These are phyloP conservation scores for Bolboschoenoplectus hybrid DNA, from an alignment of 202 grass and related monocot genomes.

Conservation along the genomic window DNA sequence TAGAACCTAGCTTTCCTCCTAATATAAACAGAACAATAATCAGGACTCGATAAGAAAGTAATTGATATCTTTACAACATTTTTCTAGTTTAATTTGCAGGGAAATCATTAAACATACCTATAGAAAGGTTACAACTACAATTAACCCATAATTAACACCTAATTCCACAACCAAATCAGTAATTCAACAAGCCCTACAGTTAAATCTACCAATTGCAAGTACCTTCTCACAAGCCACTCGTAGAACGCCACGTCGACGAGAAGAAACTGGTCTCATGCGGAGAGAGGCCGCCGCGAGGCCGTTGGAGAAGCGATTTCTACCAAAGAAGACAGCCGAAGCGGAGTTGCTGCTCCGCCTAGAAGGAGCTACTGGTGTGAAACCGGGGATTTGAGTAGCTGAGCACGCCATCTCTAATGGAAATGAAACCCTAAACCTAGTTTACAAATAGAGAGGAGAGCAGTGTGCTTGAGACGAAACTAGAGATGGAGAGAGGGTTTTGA, in stretches of 20 bases:
- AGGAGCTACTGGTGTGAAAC: slow-evolving; percentile 47
- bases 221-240: slow-evolving; percentile 85
- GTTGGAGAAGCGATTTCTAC: slow-evolving; percentile 11
- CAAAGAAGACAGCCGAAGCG: slow-evolving; percentile 40
- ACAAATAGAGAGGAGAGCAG: background rate
- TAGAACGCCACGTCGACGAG: slow-evolving; percentile 45
- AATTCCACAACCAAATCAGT: slow-evolving; percentile 15
- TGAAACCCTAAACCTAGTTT: slow-evolving; percentile 42
- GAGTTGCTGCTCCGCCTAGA: slow-evolving; percentile 36
- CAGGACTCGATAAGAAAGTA: background rate
- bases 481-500: background rate
- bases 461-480: background rate
- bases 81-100: background rate
- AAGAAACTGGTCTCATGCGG: slow-evolving; percentile 42
- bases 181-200: background rate
- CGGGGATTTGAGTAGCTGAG: slow-evolving; percentile 45
- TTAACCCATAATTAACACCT: background rate
- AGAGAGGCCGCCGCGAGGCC: slow-evolving; percentile 34
- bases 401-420: slow-evolving; percentile 18
- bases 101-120: background rate
- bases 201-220: slow-evolving; percentile 16
- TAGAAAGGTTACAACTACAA: background rate
- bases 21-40: slow-evolving; percentile 9
- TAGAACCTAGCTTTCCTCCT: slow-evolving; percentile 1
- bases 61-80: background rate